These are phyloP conservation scores for Purshia tridentata DNA, from an alignment of 306 rosid genomes.

Conservation along the genomic window DNA sequence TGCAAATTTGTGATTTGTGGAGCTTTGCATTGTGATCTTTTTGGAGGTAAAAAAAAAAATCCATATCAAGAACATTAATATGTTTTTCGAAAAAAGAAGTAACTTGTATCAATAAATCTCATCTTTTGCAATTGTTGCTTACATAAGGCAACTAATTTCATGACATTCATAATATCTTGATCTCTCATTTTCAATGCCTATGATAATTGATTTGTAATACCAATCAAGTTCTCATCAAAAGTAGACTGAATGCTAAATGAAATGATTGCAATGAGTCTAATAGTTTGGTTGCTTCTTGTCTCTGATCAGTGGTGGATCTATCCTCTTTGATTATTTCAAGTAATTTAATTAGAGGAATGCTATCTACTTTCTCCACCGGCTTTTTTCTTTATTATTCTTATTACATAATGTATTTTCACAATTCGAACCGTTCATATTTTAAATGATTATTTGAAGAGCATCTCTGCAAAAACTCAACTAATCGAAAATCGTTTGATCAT, in stretches of 20 bases:
- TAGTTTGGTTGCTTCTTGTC: neutral
- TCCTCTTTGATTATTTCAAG: conserved; percentile 1
- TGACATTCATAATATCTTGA: no score
- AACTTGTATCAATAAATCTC: neutral
- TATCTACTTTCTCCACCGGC: no score
- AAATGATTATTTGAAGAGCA: no score
- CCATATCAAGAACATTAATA: neutral
- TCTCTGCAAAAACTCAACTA: no score
- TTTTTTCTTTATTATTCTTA: no score
- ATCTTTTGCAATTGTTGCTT: conserved; percentile 11
- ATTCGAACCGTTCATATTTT: no score
- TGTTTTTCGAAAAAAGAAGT: conserved; percentile 4
- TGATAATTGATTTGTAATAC: no score
- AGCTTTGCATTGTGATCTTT: neutral
- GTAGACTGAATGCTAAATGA: neutral
- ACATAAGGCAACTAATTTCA: no score
- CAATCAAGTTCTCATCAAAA: neutral
- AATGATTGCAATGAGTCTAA: neutral
- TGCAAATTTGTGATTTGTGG: no score
- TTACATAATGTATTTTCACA: no score
- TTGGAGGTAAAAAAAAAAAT: neutral
- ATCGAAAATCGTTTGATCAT: no score
- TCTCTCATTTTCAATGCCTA: no score
- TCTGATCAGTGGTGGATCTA: neutral
- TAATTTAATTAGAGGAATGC: neutral